Conservation (phyloP, 2,329 filamentous ascomycete species). For the Nothomitra cinnamomea region DNA sequence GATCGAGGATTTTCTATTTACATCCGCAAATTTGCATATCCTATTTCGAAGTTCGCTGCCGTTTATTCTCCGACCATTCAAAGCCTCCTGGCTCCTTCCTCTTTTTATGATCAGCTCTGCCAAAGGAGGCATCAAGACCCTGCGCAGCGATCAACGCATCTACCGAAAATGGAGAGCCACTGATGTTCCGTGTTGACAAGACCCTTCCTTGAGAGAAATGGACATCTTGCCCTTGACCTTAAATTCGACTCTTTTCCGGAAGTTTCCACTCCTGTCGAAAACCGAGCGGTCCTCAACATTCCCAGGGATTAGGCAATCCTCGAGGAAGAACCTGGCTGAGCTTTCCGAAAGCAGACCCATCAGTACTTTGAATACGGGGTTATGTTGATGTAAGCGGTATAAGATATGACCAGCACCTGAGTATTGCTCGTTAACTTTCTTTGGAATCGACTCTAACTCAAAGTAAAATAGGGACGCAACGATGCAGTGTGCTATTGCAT, state of each 20-base stretch:
- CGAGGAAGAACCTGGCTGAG: neutral
- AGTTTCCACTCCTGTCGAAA: neutral
- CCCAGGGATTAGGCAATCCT: neutral
- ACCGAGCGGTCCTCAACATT: neutral
- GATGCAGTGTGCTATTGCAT: conserved; percentile 5
- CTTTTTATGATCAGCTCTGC: conserved; percentile 7
- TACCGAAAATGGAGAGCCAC: conserved; percentile 9
- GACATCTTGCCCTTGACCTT: conserved; percentile 1
- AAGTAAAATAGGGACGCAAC: conserved; percentile 9
- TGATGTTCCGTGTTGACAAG: conserved; percentile 5
- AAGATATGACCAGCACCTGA: conserved; percentile 4
- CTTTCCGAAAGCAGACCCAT: neutral
- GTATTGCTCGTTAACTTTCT: conserved; percentile 4
- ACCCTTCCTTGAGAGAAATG: conserved; percentile 6
- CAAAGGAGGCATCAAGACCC: conserved; percentile 7
- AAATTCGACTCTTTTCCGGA: neutral
- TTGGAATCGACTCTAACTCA: conserved; percentile 7
- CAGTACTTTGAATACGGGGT: neutral
- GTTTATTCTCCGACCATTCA: neutral
- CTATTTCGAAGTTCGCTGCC: neutral
- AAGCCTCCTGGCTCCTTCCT: neutral
- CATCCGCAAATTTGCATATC: neutral
- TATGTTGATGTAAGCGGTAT: conserved; percentile 4
- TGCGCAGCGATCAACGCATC: conserved; percentile 5
- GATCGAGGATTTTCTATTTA: neutral